phyloP scores from a whole-genome alignment of 1,284 basidiomycete genomes.

The Ceratobasidium sp. region DNA sequence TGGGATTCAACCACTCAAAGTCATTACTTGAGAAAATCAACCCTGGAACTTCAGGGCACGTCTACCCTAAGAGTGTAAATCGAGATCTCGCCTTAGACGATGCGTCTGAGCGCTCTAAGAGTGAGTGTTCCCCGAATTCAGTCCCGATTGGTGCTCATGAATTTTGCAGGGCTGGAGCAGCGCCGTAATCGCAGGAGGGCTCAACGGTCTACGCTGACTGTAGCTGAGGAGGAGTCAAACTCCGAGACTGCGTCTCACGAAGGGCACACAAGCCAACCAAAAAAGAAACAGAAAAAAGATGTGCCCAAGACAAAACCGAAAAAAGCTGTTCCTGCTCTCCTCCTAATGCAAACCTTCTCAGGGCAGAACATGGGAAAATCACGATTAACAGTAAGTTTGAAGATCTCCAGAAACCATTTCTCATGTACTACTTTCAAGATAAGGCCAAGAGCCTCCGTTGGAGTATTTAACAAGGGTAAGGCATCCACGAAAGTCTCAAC shows the following conservation, averaged over 20 bases:
- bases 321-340: constrained; percentile 59
- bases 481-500: constrained; percentile 60
- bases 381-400: constrained; percentile 67
- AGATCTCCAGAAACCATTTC: constrained; percentile 5
- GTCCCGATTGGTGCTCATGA: constrained; percentile 41
- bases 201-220: constrained; percentile 61
- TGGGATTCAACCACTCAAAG: background rate
- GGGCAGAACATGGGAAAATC: constrained; percentile 72
- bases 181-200: constrained; percentile 62
- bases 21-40: background rate
- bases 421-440: constrained; percentile 49
- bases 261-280: constrained; percentile 13
- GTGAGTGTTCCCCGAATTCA: background rate
- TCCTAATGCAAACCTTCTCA: constrained; percentile 76
- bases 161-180: constrained; percentile 58
- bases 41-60: background rate
- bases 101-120: constrained; percentile 41
- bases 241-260: constrained; percentile 33
- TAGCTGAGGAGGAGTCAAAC: constrained; percentile 43
- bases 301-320: constrained; percentile 44
- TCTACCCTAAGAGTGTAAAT: constrained; percentile 7
- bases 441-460: constrained; percentile 55
- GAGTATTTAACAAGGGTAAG: constrained; percentile 76
- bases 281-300: constrained; percentile 21
- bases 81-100: constrained; percentile 25